Percentiles rank a stretch among this genome's conserved stretches.
These are phyloP conservation scores for Chytriomyces sp. DNA, from an alignment of 192 early-diverging fungal species.

Conservation along the genomic window DNA sequence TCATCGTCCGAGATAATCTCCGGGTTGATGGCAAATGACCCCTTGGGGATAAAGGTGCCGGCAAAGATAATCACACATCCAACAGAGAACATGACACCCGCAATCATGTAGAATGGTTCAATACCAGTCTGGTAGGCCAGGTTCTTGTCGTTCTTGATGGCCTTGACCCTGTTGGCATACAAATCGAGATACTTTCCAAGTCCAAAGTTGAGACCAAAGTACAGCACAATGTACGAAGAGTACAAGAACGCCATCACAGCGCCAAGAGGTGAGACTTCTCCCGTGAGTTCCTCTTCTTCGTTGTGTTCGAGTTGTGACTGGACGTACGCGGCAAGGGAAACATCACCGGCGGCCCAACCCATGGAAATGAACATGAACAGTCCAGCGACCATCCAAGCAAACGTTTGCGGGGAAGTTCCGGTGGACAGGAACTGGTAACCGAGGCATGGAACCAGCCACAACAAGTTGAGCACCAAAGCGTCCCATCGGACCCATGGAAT, in stretches of 20 bases:
- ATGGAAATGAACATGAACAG: too few species aligned
- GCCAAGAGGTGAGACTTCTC: not conserved
- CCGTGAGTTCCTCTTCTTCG: not conserved
- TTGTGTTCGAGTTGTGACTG: too few species aligned
- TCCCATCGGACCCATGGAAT: slow-evolving; percentile 55
- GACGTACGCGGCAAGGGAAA: too few species aligned
- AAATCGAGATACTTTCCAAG: not conserved
- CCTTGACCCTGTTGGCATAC: not conserved
- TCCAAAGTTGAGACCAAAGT: slow-evolving; percentile 6
- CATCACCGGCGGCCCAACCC: too few species aligned
- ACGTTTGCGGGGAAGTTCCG: too few species aligned
- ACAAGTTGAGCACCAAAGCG: slow-evolving; percentile 42
- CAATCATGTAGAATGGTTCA: too few species aligned
- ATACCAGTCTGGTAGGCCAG: too few species aligned
- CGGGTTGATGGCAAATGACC: slow-evolving; percentile 45
- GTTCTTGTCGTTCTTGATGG: not conserved
- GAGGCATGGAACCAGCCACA: slow-evolving; percentile 32
- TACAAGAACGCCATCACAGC: too few species aligned
- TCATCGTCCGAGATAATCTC: not conserved
- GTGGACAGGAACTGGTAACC: too few species aligned
- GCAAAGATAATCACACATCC: slow-evolving; percentile 51
- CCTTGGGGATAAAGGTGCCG: slow-evolving; percentile 61
- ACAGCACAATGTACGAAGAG: not conserved
- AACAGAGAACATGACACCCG: slow-evolving; percentile 22
- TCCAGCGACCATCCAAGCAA: too few species aligned